Evolutionary conservation across 352 stramenopile species (phyloP).

Genomic region (Phytophthora pisi): DNA sequence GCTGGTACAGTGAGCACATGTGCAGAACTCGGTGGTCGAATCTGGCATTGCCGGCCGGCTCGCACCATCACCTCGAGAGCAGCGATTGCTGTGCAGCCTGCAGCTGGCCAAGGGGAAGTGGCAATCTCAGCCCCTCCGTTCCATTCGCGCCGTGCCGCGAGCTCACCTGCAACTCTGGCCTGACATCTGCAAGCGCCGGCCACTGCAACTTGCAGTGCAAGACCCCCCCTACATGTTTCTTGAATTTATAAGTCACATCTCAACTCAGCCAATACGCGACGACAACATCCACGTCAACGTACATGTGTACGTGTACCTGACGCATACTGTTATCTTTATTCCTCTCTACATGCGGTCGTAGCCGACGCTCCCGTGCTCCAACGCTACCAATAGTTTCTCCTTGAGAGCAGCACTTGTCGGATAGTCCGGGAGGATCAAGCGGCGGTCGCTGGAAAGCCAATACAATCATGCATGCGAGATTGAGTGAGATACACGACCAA

Average conservation of each 20-base stretch:
- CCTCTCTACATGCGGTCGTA: conserved; percentile 77
- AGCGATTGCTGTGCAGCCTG: neutral
- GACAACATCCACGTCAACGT: no score
- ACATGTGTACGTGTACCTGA: no score
- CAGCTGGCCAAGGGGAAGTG: neutral
- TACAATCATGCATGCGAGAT: neutral
- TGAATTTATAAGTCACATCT: no score
- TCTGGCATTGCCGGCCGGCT: neutral
- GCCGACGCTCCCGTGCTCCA: conserved; percentile 67
- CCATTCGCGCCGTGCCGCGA: neutral
- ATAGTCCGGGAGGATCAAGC: conserved; percentile 75
- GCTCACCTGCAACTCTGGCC: neutral
- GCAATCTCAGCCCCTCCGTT: neutral
- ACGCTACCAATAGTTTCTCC: conserved; percentile 65
- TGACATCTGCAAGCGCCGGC: neutral
- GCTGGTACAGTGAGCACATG: neutral
- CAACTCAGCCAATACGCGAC: no score
- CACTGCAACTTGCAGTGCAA: neutral
- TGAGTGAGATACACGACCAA: conserved; percentile 1
- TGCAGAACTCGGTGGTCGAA: neutral
- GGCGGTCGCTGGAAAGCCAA: conserved; percentile 55
- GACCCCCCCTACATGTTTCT: no score
- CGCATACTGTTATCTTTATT: neutral
- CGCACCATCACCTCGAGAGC: neutral
- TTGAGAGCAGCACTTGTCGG: conserved; percentile 52